Percentiles rank a stretch among this genome's conserved stretches.
Conservation (phyloP, 176 grass and related monocot genomes). For the Saccharum officinarum region DNA sequence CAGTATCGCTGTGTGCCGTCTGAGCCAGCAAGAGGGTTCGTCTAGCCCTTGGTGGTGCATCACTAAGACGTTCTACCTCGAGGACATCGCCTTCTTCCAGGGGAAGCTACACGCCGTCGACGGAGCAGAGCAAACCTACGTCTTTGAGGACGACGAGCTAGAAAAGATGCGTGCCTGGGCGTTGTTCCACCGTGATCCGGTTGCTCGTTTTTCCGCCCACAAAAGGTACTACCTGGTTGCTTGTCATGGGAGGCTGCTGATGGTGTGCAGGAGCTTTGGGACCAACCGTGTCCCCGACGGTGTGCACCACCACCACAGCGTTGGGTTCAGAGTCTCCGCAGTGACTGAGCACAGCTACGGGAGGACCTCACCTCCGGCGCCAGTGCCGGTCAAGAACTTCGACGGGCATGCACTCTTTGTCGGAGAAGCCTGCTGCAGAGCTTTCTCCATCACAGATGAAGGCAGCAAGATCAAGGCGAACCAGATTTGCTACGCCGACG, state of each 20-base stretch:
- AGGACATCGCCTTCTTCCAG: neutral
- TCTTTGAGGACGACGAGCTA: neutral
- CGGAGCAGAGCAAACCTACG: neutral
- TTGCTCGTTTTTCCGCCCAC: neutral
- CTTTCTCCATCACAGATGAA: neutral
- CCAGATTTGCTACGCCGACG: neutral
- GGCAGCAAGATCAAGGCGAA: neutral
- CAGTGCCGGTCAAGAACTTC: neutral
- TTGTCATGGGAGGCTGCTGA: neutral
- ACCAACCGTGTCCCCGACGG: neutral
- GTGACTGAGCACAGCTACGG: neutral
- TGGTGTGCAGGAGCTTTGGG: neutral
- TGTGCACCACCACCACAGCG: neutral
- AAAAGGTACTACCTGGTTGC: neutral
- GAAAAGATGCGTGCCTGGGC: neutral
- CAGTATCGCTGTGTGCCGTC: neutral
- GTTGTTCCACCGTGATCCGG: neutral
- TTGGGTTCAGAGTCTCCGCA: neutral
- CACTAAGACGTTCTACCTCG: neutral
- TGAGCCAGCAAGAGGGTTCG: no score
- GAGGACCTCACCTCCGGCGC: neutral
- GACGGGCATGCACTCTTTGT: neutral
- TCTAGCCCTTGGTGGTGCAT: neutral
- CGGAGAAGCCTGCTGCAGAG: neutral
- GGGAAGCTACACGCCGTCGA: neutral